Evolutionary conservation across 2,329 filamentous ascomycete genomes (phyloP).

Genomic region (Blastomyces emzantsi): DNA sequence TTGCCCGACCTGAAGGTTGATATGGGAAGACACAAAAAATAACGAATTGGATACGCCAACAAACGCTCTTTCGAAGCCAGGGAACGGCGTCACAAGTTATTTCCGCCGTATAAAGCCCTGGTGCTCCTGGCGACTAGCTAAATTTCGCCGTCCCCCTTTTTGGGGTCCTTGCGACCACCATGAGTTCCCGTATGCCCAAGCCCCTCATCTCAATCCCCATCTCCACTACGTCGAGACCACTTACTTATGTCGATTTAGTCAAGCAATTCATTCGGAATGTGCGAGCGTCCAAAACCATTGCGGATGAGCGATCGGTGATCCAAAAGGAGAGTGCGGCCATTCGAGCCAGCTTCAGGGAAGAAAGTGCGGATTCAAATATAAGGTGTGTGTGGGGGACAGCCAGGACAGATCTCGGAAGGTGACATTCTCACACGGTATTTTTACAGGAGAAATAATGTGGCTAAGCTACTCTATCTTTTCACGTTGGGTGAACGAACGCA

Average conservation of each 20-base stretch:
- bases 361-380: slow-evolving; percentile 83
- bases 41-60: background rate
- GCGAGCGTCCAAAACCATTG: slow-evolving; percentile 95
- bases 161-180: slow-evolving; percentile 46
- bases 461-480: slow-evolving; percentile 96
- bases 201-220: slow-evolving; percentile 18
- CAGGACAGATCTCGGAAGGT: background rate
- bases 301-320: slow-evolving; percentile 95
- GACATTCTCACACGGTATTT: background rate
- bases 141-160: slow-evolving; percentile 23
- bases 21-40: background rate
- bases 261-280: slow-evolving; percentile 99
- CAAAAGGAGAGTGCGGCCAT: slow-evolving; percentile 99
- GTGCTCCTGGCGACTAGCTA: slow-evolving; percentile 7
- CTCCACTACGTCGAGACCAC: slow-evolving; percentile 12
- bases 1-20: background rate
- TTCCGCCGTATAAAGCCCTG: background rate
- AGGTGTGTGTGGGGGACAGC: slow-evolving; percentile 50
- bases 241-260: slow-evolving; percentile 49
- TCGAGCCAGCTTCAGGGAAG: slow-evolving; percentile 92
- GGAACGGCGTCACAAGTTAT: background rate
- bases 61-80: background rate
- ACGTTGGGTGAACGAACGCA: slow-evolving; percentile 95
- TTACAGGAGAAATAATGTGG: slow-evolving; percentile 90
- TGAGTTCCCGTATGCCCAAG: slow-evolving; percentile 49